Percentiles rank a stretch among this genome's conserved stretches.
These are phyloP conservation scores for Cytospora mali DNA, from an alignment of 2,329 filamentous ascomycete genomes.

Conservation along the genomic window DNA sequence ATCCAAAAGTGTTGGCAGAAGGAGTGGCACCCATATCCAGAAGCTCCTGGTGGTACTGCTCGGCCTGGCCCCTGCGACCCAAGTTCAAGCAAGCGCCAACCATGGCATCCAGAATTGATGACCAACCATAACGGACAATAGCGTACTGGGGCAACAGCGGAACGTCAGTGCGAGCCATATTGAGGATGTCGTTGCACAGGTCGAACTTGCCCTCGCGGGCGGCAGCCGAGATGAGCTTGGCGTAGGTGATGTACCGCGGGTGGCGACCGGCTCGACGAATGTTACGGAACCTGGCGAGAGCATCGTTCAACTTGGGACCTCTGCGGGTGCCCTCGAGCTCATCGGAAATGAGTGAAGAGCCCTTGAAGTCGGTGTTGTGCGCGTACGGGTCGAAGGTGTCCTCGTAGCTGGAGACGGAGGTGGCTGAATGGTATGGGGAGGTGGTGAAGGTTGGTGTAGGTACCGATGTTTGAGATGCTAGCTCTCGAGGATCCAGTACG, in stretches of 20 bases:
- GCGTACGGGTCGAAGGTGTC: conserved; percentile 92
- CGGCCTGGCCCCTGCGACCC: conserved; percentile 78
- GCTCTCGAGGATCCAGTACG: conserved; percentile 58
- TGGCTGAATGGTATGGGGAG: conserved; percentile 57
- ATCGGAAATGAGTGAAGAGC: conserved; percentile 87
- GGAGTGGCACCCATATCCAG: conserved; percentile 88
- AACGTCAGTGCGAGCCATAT: conserved; percentile 86
- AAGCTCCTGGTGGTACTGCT: conserved; percentile 88
- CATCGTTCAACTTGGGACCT: conserved; percentile 75
- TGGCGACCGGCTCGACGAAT: conserved; percentile 91
- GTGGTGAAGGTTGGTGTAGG: conserved; percentile 51
- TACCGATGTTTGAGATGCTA: conserved; percentile 50
- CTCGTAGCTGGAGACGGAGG: conserved; percentile 65
- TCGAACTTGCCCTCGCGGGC: conserved; percentile 83
- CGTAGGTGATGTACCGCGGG: conserved; percentile 94
- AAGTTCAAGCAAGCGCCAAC: conserved; percentile 86
- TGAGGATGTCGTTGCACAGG: conserved; percentile 81
- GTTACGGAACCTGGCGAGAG: conserved; percentile 82
- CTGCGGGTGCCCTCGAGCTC: conserved; percentile 80
- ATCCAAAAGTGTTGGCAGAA: conserved; percentile 94
- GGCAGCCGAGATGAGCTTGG: conserved; percentile 89
- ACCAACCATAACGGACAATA: conserved; percentile 92
- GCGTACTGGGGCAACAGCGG: conserved; percentile 83
- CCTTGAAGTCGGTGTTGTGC: conserved; percentile 88
- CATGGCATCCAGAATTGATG: conserved; percentile 95